phyloP scores from a whole-genome alignment of 805 yeast species.

The Starmerella powellii region DNA sequence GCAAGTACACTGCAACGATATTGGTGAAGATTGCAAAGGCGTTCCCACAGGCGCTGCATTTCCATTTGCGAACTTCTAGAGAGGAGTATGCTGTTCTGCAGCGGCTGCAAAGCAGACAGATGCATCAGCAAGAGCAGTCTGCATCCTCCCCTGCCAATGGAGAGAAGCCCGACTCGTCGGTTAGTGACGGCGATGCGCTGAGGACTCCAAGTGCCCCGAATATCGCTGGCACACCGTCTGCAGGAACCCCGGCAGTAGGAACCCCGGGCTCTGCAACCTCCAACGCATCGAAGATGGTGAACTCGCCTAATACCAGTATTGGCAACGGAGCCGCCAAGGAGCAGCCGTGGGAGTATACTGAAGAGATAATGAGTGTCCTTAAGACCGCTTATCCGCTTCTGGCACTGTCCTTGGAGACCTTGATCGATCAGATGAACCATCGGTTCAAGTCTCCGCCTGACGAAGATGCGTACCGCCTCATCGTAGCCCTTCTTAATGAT shows the following conservation, averaged over 20 bases:
- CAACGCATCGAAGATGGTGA: not conserved
- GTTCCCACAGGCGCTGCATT: constrained; percentile 94
- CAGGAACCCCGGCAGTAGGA: constrained; percentile 7
- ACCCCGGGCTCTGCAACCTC: not conserved
- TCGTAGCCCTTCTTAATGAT: constrained; percentile 84
- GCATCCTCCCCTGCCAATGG: not conserved
- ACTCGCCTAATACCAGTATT: too few species aligned
- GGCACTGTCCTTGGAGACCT: constrained; percentile 83
- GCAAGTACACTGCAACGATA: constrained; percentile 74
- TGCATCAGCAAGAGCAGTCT: not conserved
- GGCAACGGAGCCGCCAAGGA: constrained; percentile 24
- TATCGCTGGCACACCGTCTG: not conserved
- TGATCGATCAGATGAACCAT: constrained; percentile 90
- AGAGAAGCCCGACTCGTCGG: not conserved
- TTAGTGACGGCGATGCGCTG: not conserved
- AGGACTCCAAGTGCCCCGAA: not conserved
- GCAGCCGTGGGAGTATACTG: constrained; percentile 89
- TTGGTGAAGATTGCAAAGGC: constrained; percentile 87
- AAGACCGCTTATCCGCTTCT: constrained; percentile 93
- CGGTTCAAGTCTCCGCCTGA: constrained; percentile 88
- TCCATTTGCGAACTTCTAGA: constrained; percentile 86
- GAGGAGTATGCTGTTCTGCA: constrained; percentile 86
- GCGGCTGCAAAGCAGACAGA: constrained; percentile 31
- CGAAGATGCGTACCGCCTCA: constrained; percentile 89
- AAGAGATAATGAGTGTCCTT: constrained; percentile 84